Evolutionary conservation across 1,139 yeast species (phyloP), one percentile per base, ranked within the genome.

Genomic region (Taphrina wiesneri): DNA sequence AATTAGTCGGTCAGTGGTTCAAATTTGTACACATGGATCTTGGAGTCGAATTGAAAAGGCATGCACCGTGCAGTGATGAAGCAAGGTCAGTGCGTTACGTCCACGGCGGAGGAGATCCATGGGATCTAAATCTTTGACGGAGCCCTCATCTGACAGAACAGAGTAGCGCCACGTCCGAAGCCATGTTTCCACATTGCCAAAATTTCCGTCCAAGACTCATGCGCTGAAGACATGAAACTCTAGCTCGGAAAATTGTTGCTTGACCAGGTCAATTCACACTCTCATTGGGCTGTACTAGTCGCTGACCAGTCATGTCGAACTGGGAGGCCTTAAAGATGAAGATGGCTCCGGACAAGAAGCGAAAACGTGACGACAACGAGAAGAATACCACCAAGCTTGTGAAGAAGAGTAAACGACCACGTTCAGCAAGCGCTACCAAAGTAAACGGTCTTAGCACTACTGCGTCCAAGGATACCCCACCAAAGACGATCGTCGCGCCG

Each of bases 291-390:
- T n/a, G n/a, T n/a, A n/a, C n/a, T n/a, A n/a, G n/a, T n/a, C n/a
- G n/a, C n/a, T n/a, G 43, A n/a, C 34, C 30, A 13, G 47, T 21
- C 25, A 60, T 60, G 64, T 60, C 64, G 51, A 60, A 60, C 43
- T 60, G 64, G 64, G 43, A 60, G 57, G 64, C 56, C 7, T 26
- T 60, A 1, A 39, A 51, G 47, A 25, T 41, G n/a, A 28, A 28
- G 52, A 26, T 49, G 51, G 41, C 39, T 5, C 57, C 43, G n/a
- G 56, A 60, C 21, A 60, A 51, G 57, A 60, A 60, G 32, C 36
- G 64, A 23, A 60, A 43, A 9, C 30, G 47, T 4, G 49, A 49
- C n/a, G 51, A 51, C 13, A 19, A 9, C 25, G 56, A 28, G 25
- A 19, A 52, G 41, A 30, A 28, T 3, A n/a, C 34, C n/a, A 15